Percentiles rank a stretch among this genome's conserved stretches.
These are phyloP conservation scores for Kuraishia piskuri DNA, from an alignment of 805 yeast species.

Conservation along the genomic window DNA sequence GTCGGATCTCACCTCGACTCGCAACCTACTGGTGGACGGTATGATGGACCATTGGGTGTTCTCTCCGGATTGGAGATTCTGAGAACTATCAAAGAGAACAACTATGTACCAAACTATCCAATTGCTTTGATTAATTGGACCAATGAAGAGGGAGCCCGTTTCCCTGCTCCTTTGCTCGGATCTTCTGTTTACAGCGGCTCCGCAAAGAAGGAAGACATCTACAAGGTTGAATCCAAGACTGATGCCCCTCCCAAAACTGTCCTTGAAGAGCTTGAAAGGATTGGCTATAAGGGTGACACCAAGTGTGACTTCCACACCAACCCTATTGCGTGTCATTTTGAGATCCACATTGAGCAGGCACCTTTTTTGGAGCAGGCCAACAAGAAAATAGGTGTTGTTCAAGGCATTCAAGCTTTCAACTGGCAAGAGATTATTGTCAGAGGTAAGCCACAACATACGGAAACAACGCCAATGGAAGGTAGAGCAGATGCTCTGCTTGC, in stretches of 20 bases:
- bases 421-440: conserved; percentile 49
- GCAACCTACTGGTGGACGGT: conserved; percentile 72
- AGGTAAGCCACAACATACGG: conserved; percentile 66
- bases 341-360: conserved; percentile 71
- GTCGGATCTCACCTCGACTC: conserved; percentile 72
- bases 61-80: conserved; percentile 58
- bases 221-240: conserved; percentile 42
- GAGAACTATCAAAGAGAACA: conserved; percentile 54
- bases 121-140: conserved; percentile 62
- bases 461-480: conserved; percentile 57
- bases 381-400: conserved; percentile 55
- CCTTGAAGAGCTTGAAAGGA: conserved; percentile 44
- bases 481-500: conserved; percentile 56
- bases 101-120: conserved; percentile 51
- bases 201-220: conserved; percentile 36
- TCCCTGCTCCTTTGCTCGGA: conserved; percentile 60
- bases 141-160: conserved; percentile 73
- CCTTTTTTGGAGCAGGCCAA: conserved; percentile 52
- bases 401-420: conserved; percentile 55
- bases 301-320: conserved; percentile 38
- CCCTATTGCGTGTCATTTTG: conserved; percentile 63
- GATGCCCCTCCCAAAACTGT: conserved; percentile 43
- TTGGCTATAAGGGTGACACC: conserved; percentile 50
- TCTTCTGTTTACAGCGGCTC: conserved; percentile 60
- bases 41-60: conserved; percentile 67